Base-by-base conservation (phyloP, 257 asterid species). In the Verbascum thapsus region DNA sequence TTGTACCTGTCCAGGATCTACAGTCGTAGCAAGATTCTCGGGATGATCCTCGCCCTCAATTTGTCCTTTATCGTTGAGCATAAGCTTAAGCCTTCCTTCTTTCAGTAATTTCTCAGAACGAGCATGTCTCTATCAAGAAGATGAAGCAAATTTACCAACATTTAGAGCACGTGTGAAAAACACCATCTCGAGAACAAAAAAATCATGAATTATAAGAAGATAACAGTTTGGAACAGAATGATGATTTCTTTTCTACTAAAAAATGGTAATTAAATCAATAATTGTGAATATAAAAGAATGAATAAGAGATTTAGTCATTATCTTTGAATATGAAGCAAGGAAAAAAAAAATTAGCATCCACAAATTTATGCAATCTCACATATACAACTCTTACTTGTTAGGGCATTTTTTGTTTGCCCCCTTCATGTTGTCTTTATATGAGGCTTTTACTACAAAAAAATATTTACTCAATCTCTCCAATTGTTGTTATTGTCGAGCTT, bases 31-130 rank as follows among this genome's bases (percentile, higher is more conserved):
- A 4, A 63, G 47, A 47, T 72, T 59, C 42, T 83, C 87, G 34
- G 61, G 42, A 50, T 60, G 34, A 40, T 50, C 57, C 67, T 86
- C 96, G 12, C 79, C 91, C 57, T 86, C 91, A 38, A 80, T 38
- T 74, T 72, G 62, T 53, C 91, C 96, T 56, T 73, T 63, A 6
- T 75, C 82, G 53, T 79, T 70, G 17, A 91, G 91, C 85, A 85
- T 81, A 72, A 81, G 77, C 81, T 86, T 91, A 52, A 91, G 96
- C 78, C 96, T 86, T 60, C 98, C 98, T 75, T 91, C 98, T 67
- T 38, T 78, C 53, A 69, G 81, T 77, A 88, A 59, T 64, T 91
- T 91, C 64, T 68, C 88, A 18, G 98, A 91, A 58, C 98, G 95
- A 44, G 94, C 85, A 73, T 91, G 98, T 71, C 85, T 83, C 98